Evolutionary conservation across 176 grass and related monocot genomes (phyloP), one percentile per base, ranked within the genome.

Genomic region (Lolium perenne): DNA sequence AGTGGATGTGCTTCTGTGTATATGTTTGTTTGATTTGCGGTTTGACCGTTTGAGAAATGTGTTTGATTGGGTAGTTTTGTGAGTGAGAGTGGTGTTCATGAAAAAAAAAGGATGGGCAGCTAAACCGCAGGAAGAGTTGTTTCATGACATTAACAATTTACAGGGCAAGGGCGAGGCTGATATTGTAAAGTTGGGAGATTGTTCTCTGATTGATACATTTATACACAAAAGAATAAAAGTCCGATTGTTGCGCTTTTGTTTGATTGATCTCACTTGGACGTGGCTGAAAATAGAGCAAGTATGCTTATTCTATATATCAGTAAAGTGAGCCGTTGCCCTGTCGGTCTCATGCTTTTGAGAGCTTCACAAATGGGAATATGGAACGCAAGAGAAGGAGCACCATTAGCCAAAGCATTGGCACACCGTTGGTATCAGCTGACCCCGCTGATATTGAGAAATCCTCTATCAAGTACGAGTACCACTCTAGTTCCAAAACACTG

Each of bases 321-420:
- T 80, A 80, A 85, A 85, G 77, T 35, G 49, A 56, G 54, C 8
- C 58, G 87, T 68, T 89, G 82, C 12, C 10, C 17, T 20, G 82
- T 89, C 77, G 2, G 22, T 50, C 58, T 85, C 88, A 48, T 7
- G 13, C 59, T 85, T 89, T 89, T 11, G 58, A 57, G 47, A 2
- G 12, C 76, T 85, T 85, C 76, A 67, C 67, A 38, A 76, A 26
- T 51, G 35, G 43, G 61, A 63, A 38, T n/a, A 58, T 80, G 66
- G 21, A 64, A 73, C 71, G 72, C 32, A 25, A 40, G 68, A 49
- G 74, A 15, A 79, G 35, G 29, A 78, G 22, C 25, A 35, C 15
- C 74, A 22, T 72, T 17, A 66, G 29, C 13, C 14, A 66, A 17
- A 66, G 63, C 6, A 38, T 66, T 35, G 63, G 26, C 63, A 66